These are phyloP conservation scores for Hirsutella minnesotensis DNA, from an alignment of 2,329 filamentous ascomycete genomes.

Conservation along the genomic window DNA sequence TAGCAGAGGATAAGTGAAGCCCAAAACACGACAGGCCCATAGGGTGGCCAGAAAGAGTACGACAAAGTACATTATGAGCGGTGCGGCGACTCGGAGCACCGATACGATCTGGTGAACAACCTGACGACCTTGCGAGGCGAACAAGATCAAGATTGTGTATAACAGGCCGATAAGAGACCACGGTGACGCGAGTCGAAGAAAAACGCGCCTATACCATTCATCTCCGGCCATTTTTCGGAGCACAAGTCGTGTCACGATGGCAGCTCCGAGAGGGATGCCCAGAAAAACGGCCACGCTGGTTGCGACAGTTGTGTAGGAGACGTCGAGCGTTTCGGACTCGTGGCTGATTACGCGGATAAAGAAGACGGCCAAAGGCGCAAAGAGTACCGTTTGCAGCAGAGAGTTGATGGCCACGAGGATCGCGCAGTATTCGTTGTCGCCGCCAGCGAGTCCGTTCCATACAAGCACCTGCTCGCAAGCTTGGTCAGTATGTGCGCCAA, in stretches of 20 bases:
- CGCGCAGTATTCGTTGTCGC: conserved; percentile 73
- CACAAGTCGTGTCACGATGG: conserved; percentile 59
- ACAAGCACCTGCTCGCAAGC: conserved; percentile 52
- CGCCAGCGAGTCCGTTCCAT: conserved; percentile 60
- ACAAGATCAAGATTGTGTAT: conserved; percentile 78
- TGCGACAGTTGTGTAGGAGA: conserved; percentile 57
- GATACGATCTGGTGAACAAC: conserved; percentile 77
- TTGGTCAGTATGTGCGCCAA: too few species aligned
- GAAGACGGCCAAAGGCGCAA: conserved; percentile 55
- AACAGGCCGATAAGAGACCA: conserved; percentile 73
- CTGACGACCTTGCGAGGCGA: conserved; percentile 66
- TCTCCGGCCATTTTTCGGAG: conserved; percentile 43
- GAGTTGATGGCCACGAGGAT: conserved; percentile 68
- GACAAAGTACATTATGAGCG: conserved; percentile 70
- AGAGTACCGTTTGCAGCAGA: conserved; percentile 61
- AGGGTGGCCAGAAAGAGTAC: conserved; percentile 64
- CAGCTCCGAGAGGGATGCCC: conserved; percentile 70
- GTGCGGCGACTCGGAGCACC: conserved; percentile 70
- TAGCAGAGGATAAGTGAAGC: conserved; percentile 60
- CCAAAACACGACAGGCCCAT: conserved; percentile 46
- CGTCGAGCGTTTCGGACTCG: conserved; percentile 18
- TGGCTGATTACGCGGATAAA: conserved; percentile 60
- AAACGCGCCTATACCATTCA: conserved; percentile 53
- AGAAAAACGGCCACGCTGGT: conserved; percentile 76
- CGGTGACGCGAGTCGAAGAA: conserved; percentile 59